Evolutionary conservation across 306 rosid species (phyloP).

Genomic region (Acacia crassicarpa): DNA sequence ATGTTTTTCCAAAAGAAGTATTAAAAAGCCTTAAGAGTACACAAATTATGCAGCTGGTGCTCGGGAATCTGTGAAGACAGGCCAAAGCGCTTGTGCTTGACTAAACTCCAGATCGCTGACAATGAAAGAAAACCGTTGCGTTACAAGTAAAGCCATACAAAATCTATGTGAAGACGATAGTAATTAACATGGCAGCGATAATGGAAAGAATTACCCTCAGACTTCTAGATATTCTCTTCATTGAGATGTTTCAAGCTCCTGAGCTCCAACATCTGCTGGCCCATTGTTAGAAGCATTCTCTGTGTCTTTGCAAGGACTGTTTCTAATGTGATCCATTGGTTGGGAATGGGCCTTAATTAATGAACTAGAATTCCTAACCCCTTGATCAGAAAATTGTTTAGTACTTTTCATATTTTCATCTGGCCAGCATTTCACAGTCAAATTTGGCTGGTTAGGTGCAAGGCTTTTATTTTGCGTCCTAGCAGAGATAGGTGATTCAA

Average conservation of each 20-base stretch:
- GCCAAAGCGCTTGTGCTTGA: constrained; percentile 23
- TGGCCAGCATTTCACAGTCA: constrained; percentile 40
- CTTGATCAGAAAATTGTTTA: constrained; percentile 40
- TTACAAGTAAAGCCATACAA: constrained; percentile 48
- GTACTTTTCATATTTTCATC: constrained; percentile 42
- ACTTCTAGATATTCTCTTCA: constrained; percentile 39
- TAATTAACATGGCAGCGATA: constrained; percentile 37
- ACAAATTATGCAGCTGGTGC: constrained; percentile 29
- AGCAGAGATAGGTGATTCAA: constrained; percentile 49
- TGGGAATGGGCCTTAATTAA: constrained; percentile 40
- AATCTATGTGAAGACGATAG: constrained; percentile 17
- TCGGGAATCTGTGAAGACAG: constrained; percentile 32
- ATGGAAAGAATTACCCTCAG: constrained; percentile 66
- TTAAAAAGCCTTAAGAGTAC: constrained; percentile 8
- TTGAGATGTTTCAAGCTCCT: constrained; percentile 52
- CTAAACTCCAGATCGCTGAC: constrained; percentile 57
- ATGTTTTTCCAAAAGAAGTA: constrained; percentile 24
- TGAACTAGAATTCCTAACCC: constrained; percentile 31
- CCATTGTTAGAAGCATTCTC: constrained; percentile 56
- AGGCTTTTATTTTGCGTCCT: constrained; percentile 46
- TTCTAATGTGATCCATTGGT: constrained; percentile 40
- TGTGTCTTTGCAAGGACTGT: constrained; percentile 53
- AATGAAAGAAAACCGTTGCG: constrained; percentile 39
- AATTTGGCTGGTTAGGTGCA: constrained; percentile 34
- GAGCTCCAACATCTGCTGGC: constrained; percentile 37